These are phyloP conservation scores for Yamadazyma dushanensis DNA, from an alignment of 1,139 yeast species.

Conservation along the genomic window DNA sequence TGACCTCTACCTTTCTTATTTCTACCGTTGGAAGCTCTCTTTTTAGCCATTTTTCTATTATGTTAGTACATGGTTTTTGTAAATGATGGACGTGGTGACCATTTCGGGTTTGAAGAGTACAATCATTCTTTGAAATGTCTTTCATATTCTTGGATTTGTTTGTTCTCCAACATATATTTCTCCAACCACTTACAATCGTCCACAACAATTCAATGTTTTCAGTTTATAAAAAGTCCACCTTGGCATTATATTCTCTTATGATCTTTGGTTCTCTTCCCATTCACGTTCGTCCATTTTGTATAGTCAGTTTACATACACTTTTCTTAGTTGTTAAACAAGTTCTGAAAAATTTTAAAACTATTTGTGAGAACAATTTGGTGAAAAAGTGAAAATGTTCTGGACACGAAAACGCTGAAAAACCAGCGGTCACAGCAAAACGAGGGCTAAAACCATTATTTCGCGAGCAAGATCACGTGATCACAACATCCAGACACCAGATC, in stretches of 20 bases:
- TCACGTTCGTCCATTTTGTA: conserved; percentile 1
- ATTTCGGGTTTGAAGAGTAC: too few relatives aligned
- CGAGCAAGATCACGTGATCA: not conserved
- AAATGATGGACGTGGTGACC: too few relatives aligned
- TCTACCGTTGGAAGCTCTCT: conserved; percentile 99
- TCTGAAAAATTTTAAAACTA: conserved; percentile 11
- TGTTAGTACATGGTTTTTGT: conserved; percentile 15
- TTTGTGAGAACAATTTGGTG: not conserved
- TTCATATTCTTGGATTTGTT: too few relatives aligned
- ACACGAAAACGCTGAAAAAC: not conserved
- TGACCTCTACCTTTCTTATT: conserved; percentile 99
- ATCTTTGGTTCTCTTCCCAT: too few relatives aligned
- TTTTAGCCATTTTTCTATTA: conserved; percentile 86
- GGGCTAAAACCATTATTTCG: conserved; percentile 2
- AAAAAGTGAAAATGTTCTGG: conserved; percentile 2
- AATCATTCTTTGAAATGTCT: too few relatives aligned
- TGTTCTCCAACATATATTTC: too few relatives aligned
- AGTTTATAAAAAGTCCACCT: too few relatives aligned
- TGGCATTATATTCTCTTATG: too few relatives aligned
- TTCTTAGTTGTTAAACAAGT: conserved; percentile 9
- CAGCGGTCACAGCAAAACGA: conserved; percentile 3
- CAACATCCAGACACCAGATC: not conserved
- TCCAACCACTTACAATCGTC: not conserved
- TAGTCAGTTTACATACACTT: conserved; percentile 9
- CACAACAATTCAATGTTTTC: not conserved